A percentile compares a stretch with the other conserved stretches of the same genome.
These are phyloP conservation scores for Trebouxia sp. DNA, from an alignment of 139 green algal species.

Conservation along the genomic window DNA sequence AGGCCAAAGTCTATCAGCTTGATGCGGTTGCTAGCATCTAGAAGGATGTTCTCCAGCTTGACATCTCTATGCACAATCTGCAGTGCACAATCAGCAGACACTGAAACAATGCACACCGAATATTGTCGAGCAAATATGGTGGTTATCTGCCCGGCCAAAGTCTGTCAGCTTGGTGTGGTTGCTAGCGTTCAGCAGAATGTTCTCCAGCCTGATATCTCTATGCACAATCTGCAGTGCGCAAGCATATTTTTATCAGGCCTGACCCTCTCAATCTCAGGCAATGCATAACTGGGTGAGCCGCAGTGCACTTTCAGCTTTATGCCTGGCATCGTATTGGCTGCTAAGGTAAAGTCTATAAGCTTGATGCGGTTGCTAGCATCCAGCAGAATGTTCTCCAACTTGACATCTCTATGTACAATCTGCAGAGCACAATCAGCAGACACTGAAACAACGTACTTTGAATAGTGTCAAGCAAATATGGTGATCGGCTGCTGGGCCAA, in stretches of 20 bases:
- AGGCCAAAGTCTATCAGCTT: conserved; percentile 93
- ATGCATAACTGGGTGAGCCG: conserved; percentile 89
- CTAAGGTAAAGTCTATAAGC: conserved; percentile 91
- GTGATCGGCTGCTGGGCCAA: conserved; percentile 76
- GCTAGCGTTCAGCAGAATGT: conserved; percentile 75
- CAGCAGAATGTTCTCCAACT: conserved; percentile 89
- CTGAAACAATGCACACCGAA: neutral
- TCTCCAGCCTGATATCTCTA: conserved; percentile 86
- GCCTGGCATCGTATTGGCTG: conserved; percentile 42
- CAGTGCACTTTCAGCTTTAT: conserved; percentile 61
- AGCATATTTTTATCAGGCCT: too few species aligned
- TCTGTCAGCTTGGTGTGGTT: conserved; percentile 76
- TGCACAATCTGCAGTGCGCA: conserved; percentile 45
- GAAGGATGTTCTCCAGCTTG: conserved; percentile 89
- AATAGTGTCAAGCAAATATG: too few species aligned
- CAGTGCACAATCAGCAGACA: neutral
- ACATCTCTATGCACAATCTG: conserved; percentile 71
- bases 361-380: conserved; percentile 59
- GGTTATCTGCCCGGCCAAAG: conserved; percentile 79
- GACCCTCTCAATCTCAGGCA: conserved; percentile 87
- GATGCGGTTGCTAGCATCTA: conserved; percentile 60
- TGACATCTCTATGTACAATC: conserved; percentile 76
- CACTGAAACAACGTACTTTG: neutral
- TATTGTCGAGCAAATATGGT: too few species aligned
- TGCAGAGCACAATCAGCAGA: neutral